A percentile compares a stretch with the other conserved stretches of the same genome.
Evolutionary conservation across 495 filamentous ascomycete species (phyloP).

Genomic region (Hypoxylon cercidicola): DNA sequence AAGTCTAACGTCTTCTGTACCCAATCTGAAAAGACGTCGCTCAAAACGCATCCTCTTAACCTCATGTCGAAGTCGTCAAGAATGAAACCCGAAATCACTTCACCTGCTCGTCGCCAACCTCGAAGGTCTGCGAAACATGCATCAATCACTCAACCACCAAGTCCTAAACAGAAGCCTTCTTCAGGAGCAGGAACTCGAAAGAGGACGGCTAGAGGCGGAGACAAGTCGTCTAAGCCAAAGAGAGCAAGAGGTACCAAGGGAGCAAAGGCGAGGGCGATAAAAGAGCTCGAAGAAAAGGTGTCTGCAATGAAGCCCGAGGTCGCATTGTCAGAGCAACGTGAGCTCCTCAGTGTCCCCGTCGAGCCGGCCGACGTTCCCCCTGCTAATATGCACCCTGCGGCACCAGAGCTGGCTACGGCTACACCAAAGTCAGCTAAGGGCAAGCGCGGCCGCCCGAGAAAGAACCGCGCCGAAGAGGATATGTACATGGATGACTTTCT

Average conservation of each 20-base stretch:
- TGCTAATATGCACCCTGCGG: too few species aligned
- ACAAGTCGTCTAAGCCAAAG: neutral
- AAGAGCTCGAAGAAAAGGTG: constrained; percentile 22
- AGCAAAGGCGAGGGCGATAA: constrained; percentile 5
- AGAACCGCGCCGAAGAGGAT: constrained; percentile 8
- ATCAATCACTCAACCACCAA: neutral
- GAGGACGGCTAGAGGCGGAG: neutral
- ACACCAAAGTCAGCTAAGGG: constrained; percentile 6
- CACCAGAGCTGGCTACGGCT: too few species aligned
- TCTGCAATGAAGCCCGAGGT: constrained; percentile 10
- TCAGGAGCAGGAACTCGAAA: constrained; percentile 2
- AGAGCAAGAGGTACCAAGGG: neutral
- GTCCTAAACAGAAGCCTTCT: neutral
- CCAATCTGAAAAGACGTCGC: too few species aligned
- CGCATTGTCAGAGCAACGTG: constrained; percentile 20
- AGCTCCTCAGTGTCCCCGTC: constrained; percentile 12
- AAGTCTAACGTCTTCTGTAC: too few species aligned
- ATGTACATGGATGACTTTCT: constrained; percentile 34
- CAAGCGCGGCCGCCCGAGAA: constrained; percentile 16
- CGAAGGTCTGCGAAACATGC: constrained; percentile 5
- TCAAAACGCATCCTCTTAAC: too few species aligned
- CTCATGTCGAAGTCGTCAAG: too few species aligned
- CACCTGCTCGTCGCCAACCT: constrained; percentile 9
- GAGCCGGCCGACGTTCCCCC: neutral
- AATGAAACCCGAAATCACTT: constrained; percentile 2